These are phyloP conservation scores for Amauroascus niger DNA, from an alignment of 2,329 filamentous ascomycete species.

Conservation along the genomic window DNA sequence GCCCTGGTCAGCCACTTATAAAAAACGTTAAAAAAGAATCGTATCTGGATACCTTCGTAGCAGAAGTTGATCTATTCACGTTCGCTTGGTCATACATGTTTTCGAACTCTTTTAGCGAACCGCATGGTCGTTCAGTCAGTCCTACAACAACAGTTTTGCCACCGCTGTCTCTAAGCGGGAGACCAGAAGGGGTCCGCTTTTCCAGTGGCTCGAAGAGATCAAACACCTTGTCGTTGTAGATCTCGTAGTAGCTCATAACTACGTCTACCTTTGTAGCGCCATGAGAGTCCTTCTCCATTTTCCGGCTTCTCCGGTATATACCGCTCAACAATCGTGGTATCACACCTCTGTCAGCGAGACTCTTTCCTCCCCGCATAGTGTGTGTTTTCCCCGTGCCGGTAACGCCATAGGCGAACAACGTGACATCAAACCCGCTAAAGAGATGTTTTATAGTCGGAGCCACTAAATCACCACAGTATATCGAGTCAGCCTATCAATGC, in stretches of 20 bases:
- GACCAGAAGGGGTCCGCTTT: constrained; percentile 68
- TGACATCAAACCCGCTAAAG: constrained; percentile 74
- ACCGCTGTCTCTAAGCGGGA: constrained; percentile 75
- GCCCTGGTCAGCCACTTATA: constrained; percentile 11
- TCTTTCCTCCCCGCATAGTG: constrained; percentile 87
- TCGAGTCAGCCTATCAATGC: background rate
- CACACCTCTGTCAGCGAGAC: constrained; percentile 73
- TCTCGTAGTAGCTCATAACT: constrained; percentile 83
- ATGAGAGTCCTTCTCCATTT: constrained; percentile 68
- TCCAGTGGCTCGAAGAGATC: constrained; percentile 82
- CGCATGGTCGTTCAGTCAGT: constrained; percentile 70
- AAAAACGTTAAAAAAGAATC: constrained; percentile 6
- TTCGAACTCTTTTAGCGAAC: constrained; percentile 82
- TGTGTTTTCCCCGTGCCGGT: constrained; percentile 93
- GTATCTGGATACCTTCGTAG: constrained; percentile 55
- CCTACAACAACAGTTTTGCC: constrained; percentile 83
- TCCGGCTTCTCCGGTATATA: constrained; percentile 76
- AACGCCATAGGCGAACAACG: constrained; percentile 85
- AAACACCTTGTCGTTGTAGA: constrained; percentile 93
- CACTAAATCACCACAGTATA: constrained; percentile 45
- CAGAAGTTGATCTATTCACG: constrained; percentile 76
- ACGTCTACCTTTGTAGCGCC: constrained; percentile 64
- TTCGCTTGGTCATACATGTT: constrained; percentile 84
- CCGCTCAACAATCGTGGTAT: constrained; percentile 77
- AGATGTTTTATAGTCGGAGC: constrained; percentile 82